These are phyloP conservation scores for Paspalum notatum DNA, from an alignment of 176 grass and related monocot species.

Conservation along the genomic window DNA sequence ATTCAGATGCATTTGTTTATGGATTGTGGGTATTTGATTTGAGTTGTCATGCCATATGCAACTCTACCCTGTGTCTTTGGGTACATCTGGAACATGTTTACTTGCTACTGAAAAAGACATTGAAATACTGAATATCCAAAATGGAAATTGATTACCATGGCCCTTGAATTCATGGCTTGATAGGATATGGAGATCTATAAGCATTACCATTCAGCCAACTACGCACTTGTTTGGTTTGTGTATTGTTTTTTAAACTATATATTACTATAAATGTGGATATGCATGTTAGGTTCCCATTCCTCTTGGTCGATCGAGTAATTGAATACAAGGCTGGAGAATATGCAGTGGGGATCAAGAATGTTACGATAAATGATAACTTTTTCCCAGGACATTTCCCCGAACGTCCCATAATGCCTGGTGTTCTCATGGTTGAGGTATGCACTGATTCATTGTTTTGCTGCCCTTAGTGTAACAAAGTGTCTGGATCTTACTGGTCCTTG, in stretches of 20 bases:
- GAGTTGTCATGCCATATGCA: background rate
- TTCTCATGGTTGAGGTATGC: slow-evolving; percentile 85
- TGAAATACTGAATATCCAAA: background rate
- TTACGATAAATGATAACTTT: slow-evolving; percentile 97
- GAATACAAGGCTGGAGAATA: slow-evolving; percentile 76
- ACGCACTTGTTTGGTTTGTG: background rate
- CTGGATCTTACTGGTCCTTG: background rate
- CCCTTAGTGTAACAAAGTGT: background rate
- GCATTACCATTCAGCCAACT: background rate
- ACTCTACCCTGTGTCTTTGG: background rate
- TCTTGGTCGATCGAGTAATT: slow-evolving; percentile 89
- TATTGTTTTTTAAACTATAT: background rate
- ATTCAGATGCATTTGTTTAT: background rate
- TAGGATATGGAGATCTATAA: background rate
- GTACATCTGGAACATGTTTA: background rate
- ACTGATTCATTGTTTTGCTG: background rate
- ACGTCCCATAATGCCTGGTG: slow-evolving; percentile 80
- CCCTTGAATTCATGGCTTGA: background rate
- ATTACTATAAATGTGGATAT: background rate
- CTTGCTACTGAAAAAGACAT: background rate
- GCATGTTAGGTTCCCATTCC: slow-evolving; percentile 70
- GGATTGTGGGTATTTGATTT: background rate
- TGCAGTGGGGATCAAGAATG: slow-evolving; percentile 74
- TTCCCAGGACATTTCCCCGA: slow-evolving; percentile 74
- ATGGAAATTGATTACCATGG: background rate